A percentile compares a stretch with the other conserved stretches of the same genome.
These are phyloP conservation scores for Puccinia triticina DNA, from an alignment of 1,284 basidiomycete species.

Conservation along the genomic window DNA sequence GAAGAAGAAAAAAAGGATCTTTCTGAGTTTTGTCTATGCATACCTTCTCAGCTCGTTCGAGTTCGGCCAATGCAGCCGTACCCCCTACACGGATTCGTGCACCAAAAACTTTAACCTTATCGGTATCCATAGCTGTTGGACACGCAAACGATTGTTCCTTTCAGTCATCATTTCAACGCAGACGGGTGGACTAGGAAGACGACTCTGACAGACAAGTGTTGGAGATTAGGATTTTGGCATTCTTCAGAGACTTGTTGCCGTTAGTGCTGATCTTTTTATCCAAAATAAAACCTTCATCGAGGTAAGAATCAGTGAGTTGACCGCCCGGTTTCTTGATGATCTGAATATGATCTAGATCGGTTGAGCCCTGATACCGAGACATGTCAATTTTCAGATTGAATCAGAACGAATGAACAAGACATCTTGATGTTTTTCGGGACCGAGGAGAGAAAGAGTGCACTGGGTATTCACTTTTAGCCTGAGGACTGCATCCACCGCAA, in stretches of 20 bases:
- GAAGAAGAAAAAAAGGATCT: background rate
- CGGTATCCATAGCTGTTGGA: conserved; percentile 89
- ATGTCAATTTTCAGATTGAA: background rate
- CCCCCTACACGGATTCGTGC: conserved; percentile 93
- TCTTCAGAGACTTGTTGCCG: conserved; percentile 90
- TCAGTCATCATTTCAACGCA: background rate
- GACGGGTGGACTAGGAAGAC: background rate
- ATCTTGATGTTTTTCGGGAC: background rate
- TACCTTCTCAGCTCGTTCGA: conserved; percentile 90
- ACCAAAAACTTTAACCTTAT: conserved; percentile 99
- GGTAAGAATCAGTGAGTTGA: conserved; percentile 96
- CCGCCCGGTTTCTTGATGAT: conserved; percentile 99
- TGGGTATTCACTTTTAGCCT: conserved; percentile 73
- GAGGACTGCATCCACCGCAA: conserved; percentile 95
- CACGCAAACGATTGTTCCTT: background rate
- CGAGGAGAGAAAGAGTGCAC: background rate
- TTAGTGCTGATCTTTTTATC: conserved; percentile 95
- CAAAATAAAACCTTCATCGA: conserved; percentile 98
- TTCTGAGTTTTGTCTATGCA: conserved; percentile 51
- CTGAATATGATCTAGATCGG: conserved; percentile 97
- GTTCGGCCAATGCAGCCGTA: conserved; percentile 93
- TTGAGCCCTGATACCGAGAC: conserved; percentile 71
- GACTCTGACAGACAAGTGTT: conserved; percentile 76
- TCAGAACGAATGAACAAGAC: background rate
- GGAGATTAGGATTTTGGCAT: conserved; percentile 94